A percentile compares a stretch with the other conserved stretches of the same genome.
phyloP scores from a whole-genome alignment of 768 basidiomycete species.

The Gloeostereum incarnatum region DNA sequence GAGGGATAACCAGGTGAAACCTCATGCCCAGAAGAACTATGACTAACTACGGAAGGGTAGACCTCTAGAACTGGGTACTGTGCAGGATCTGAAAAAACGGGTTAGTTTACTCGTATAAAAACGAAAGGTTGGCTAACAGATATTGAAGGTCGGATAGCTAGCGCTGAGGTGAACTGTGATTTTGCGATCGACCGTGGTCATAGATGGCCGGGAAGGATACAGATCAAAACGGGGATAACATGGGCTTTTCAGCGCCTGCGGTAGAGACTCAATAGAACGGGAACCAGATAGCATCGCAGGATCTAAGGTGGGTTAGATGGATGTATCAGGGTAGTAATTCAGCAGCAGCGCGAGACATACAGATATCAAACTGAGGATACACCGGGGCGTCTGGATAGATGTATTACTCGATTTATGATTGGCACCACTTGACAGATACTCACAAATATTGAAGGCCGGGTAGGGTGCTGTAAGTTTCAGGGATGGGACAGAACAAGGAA shows the following conservation, averaged over 20 bases:
- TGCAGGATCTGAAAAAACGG: neutral
- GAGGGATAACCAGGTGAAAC: too few species aligned
- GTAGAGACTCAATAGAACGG: too few species aligned
- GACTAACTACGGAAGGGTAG: neutral
- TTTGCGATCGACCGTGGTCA: neutral
- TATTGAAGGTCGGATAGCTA: constrained; percentile 1
- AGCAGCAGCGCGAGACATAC: too few species aligned
- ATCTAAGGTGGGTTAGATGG: too few species aligned
- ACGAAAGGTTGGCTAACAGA: too few species aligned
- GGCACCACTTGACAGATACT: too few species aligned
- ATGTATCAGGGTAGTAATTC: too few species aligned
- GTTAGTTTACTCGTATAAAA: too few species aligned
- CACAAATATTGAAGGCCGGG: constrained; percentile 15
- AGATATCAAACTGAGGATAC: neutral
- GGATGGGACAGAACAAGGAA: constrained; percentile 1
- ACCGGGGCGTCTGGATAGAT: too few species aligned
- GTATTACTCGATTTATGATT: too few species aligned
- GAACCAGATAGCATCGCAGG: too few species aligned
- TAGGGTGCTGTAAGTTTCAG: constrained; percentile 7
- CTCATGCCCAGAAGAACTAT: neutral
- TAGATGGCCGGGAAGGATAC: neutral
- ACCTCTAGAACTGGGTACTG: neutral
- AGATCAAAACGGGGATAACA: neutral
- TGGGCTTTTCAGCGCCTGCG: too few species aligned
- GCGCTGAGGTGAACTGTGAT: constrained; percentile 3